These are phyloP conservation scores for Saccharomyces kudriavzevii DNA, from an alignment of 805 yeast genomes.

Conservation along the genomic window DNA sequence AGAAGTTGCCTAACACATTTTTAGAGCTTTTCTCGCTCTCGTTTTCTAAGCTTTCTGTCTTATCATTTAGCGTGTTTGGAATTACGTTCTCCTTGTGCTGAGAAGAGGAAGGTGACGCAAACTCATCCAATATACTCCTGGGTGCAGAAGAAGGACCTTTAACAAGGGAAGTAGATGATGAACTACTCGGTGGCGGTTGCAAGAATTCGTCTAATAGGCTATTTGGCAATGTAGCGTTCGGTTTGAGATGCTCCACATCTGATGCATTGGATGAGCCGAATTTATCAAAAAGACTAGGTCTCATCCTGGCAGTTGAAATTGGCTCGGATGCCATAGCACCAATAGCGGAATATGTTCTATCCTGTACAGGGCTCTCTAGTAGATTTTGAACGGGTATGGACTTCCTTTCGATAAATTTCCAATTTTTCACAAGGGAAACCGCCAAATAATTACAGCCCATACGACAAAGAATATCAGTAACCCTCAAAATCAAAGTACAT, in stretches of 20 bases:
- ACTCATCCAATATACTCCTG: constrained; percentile 6
- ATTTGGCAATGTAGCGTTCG: constrained; percentile 2
- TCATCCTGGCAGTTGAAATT: constrained; percentile 13
- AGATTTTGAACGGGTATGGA: constrained; percentile 2
- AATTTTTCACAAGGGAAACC: constrained; percentile 50
- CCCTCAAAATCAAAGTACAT: constrained; percentile 51
- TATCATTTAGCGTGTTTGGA: constrained; percentile 6
- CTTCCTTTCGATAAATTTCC: constrained; percentile 46
- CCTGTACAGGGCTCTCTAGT: not conserved
- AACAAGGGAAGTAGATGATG: not conserved
- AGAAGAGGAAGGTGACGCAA: not conserved
- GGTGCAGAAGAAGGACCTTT: constrained; percentile 1
- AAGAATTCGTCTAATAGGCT: constrained; percentile 16
- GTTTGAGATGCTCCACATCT: not conserved
- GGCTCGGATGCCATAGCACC: constrained; percentile 14
- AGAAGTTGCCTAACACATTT: constrained; percentile 5
- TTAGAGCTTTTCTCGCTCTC: not conserved
- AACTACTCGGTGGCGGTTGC: not conserved
- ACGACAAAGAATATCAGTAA: constrained; percentile 59
- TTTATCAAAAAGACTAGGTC: constrained; percentile 27
- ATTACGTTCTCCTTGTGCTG: not conserved
- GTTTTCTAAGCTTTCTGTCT: not conserved
- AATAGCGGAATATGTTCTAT: constrained; percentile 3
- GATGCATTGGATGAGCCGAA: constrained; percentile 7
- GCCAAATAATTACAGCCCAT: constrained; percentile 90